Base-by-base conservation (phyloP, 2,329 filamentous ascomycete genomes). In the Bipolaris oryzae region DNA sequence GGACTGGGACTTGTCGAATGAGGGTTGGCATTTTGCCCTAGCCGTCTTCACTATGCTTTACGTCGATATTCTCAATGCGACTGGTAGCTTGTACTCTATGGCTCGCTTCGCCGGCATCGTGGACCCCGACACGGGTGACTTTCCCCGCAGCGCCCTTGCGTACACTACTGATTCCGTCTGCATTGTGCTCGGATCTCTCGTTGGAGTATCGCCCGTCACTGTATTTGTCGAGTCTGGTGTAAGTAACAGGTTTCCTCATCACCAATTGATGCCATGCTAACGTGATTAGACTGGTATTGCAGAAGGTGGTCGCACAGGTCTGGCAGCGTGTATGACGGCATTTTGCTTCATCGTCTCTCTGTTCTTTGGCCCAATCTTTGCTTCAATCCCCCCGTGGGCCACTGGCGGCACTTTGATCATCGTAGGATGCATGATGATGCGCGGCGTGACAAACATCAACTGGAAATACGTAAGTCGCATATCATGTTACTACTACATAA, bases 331-430 rank as follows among this genome's bases (percentile, higher is more conserved):
- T 73, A 81, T 85, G 7, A 89, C 90, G 0, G 92, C 92, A 3
- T 45, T 96, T 42, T 92, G 89, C 78, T 96, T 96, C 80, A 72
- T 75, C 56, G 85, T 96, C 71, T 87, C 90, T 50, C 84, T 96
- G 57, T 96, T 96, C 82, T 96, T 96, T 73, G 91, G 91, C 0
- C 92, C 92, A 0, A 94, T 96, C 55, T 96, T 96, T 70, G 91
- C 92, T 5, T 93, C 90, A 0, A 95, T 96, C 55, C 92, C 92
- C 3, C 88, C 91, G 0, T 96, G 91, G 90, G 92, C 92, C 1
- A 96, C 92, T 0, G 92, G 92, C 41, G 92, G 89, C 73, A 92
- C 92, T n/a, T 83, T 96, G 21, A 84, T 96, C 65, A 85, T 96
- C 41, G 90, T 96, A 49, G 92, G 92, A 15, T 87, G 88, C 37